phyloP scores from a whole-genome alignment of 345 rosid genomes.

The Eucalyptus polyanthemos region DNA sequence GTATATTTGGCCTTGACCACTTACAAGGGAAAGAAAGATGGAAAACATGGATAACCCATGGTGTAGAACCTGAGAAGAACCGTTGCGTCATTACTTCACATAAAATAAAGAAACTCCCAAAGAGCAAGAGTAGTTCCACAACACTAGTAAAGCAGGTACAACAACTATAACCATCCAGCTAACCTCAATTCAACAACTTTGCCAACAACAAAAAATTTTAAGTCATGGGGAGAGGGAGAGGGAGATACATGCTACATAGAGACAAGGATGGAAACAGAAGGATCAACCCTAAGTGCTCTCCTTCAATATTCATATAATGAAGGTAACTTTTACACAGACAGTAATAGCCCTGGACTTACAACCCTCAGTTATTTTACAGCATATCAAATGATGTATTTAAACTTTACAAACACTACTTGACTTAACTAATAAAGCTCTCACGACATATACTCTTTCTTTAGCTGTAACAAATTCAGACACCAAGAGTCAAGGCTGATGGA shows the following conservation, averaged over 20 bases:
- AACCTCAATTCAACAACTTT: not conserved
- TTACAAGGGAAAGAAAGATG: conserved; percentile 45
- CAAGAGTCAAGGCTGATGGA: not conserved
- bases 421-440: not conserved
- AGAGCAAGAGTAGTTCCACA: not conserved
- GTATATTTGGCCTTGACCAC: conserved; percentile 70
- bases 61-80: conserved; percentile 43
- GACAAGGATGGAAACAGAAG: not conserved
- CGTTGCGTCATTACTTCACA: not conserved
- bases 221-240: not conserved
- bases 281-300: not conserved
- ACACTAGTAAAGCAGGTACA: not conserved
- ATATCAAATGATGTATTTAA: not conserved
- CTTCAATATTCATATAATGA: not conserved
- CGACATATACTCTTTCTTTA: not conserved
- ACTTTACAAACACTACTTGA: not conserved
- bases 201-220: not conserved
- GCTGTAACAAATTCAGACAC: not conserved
- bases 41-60: conserved; percentile 72
- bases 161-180: not conserved
- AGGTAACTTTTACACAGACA: not conserved
- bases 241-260: not conserved
- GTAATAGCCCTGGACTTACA: not conserved
- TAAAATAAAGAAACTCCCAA: not conserved
- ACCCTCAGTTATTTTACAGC: not conserved